Conservation (phyloP, 495 filamentous ascomycete species). For the Penicillium diatomitis region DNA sequence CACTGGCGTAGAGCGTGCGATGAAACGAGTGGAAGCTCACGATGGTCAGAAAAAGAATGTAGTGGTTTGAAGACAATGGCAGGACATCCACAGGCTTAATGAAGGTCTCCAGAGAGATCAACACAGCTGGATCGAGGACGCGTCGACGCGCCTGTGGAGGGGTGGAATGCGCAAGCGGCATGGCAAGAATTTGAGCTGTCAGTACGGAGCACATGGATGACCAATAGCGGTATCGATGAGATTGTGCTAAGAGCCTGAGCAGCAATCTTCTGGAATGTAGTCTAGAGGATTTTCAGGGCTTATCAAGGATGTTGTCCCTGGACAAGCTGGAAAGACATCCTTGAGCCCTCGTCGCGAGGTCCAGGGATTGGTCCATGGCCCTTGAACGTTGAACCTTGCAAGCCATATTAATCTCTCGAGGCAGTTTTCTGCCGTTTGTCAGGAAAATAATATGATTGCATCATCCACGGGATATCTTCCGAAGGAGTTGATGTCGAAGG, state of each 20-base stretch:
- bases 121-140: constrained; percentile 6
- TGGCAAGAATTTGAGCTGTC: constrained; percentile 20
- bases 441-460: neutral
- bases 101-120: constrained; percentile 10
- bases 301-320: constrained; percentile 4
- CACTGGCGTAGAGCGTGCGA: too few relatives aligned
- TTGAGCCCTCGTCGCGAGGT: too few relatives aligned
- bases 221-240: neutral
- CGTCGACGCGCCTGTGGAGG: constrained; percentile 28
- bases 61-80: too few relatives aligned
- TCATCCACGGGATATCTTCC: neutral
- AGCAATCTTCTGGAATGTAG: constrained; percentile 14
- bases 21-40: too few relatives aligned
- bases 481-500: neutral
- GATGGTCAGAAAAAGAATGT: too few relatives aligned
- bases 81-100: constrained; percentile 8
- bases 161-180: constrained; percentile 21
- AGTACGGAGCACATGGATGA: constrained; percentile 1
- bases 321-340: neutral
- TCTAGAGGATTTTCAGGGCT: neutral
- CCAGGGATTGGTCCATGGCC: too few relatives aligned
- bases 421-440: too few relatives aligned
- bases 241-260: neutral
- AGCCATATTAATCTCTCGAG: too few relatives aligned
- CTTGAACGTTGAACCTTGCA: too few relatives aligned